Percentiles rank a stretch among this genome's conserved stretches.
phyloP scores from a whole-genome alignment of 139 green algal species.

The Monoraphidium neglectum region DNA sequence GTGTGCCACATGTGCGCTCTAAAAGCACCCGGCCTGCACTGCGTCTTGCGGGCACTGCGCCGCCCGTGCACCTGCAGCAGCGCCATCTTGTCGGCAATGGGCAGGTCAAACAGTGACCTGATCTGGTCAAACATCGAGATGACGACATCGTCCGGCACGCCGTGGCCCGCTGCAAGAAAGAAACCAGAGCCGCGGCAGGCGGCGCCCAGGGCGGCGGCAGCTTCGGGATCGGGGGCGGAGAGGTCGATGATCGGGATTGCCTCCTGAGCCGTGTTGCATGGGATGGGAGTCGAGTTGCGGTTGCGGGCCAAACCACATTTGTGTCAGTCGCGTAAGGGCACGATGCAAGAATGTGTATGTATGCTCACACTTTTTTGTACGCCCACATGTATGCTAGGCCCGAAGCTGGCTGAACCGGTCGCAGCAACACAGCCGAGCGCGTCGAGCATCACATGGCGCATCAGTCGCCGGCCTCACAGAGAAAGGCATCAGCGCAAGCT shows the following conservation, averaged over 20 bases:
- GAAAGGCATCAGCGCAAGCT: too few species aligned
- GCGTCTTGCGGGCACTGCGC: neutral
- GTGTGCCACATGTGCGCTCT: neutral
- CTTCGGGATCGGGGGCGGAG: neutral
- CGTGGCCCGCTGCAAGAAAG: conserved; percentile 66
- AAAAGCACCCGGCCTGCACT: neutral
- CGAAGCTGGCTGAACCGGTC: too few species aligned
- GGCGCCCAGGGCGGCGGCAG: conserved; percentile 2
- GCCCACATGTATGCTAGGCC: too few species aligned
- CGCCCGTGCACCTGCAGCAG: conserved; percentile 30
- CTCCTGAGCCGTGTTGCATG: too few species aligned
- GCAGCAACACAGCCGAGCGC: too few species aligned
- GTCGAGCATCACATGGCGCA: too few species aligned
- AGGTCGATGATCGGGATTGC: conserved; percentile 22
- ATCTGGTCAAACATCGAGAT: conserved; percentile 53
- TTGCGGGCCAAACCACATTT: too few species aligned
- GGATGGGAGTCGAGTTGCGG: too few species aligned
- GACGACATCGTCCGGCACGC: conserved; percentile 60
- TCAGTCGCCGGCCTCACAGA: too few species aligned
- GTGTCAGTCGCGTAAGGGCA: too few species aligned
- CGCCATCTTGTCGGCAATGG: conserved; percentile 69
- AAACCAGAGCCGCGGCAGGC: conserved; percentile 32
- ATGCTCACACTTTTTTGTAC: too few species aligned
- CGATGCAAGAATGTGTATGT: too few species aligned
- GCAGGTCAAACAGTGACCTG: conserved; percentile 74